Evolutionary conservation across 768 basidiomycete species (phyloP), one percentile per base, ranked within the genome.

Genomic region (Rickenella mellea): DNA sequence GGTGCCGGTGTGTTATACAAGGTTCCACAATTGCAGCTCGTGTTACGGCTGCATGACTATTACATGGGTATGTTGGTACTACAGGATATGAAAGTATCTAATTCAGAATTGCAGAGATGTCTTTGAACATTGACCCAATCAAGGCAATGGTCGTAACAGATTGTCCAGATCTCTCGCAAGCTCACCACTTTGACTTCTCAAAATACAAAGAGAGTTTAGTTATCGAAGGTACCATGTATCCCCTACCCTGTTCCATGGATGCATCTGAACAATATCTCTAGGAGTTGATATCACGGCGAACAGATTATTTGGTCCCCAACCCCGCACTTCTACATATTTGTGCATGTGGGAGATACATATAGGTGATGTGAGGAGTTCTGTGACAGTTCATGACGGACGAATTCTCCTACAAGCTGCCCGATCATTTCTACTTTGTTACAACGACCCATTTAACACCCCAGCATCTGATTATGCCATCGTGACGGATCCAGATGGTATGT

Each of bases 331-430:
- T 2, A 81, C 90, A 1, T 98, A 98, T 54, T 66, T 94, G 5
- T 97, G 93, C 55, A 73, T 96, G 11, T 98, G 94, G 94, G 90
- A 94, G 53, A 74, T 93, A 33, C 64, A 64, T n/a, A 27, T 91
- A 14, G 89, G 89, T 5, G 55, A 68, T 26, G 55, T 87, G 36
- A 80, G 76, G 51, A 70, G 69, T 0, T 53, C 70, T 20, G 46
- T 81, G 15, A 73, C 80, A 2, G 74, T 80, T 6, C 55, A 61
- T 12, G 73, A 88, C 49, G 64, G 63, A 5, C 62, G 66, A 46
- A 49, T 72, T 12, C 50, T 92, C 10, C 56, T 61, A 7, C 68
- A 77, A 5, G 78, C 76, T 17, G 60, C 66, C 4, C 64, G 67
- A 28, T 68, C 78, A 0, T 83, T 96, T 47, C 67, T 69, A 6